A percentile compares a stretch with the other conserved stretches of the same genome.
Evolutionary conservation across 768 basidiomycete genomes (phyloP).

Genomic region (Mycena capillaripes): DNA sequence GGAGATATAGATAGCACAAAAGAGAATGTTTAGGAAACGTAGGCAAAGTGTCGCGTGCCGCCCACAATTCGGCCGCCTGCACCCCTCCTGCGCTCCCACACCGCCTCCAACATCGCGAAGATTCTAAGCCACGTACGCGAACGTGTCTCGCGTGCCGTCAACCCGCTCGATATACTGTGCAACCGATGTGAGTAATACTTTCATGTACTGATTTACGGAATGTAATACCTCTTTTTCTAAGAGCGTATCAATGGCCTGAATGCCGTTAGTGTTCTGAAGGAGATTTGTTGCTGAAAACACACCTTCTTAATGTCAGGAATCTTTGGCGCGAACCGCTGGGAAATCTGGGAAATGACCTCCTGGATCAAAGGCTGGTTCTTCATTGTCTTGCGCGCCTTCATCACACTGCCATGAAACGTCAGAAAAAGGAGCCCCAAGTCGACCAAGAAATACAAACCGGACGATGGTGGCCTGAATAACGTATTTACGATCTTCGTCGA

Average conservation of each 20-base stretch:
- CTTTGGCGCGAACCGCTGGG: constrained; percentile 91
- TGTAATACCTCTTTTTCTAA: constrained; percentile 83
- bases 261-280: constrained; percentile 30
- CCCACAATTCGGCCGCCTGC: background rate
- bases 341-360: constrained; percentile 92
- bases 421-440: background rate
- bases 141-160: constrained; percentile 88
- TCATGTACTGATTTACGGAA: background rate
- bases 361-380: constrained; percentile 93
- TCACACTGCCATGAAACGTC: constrained; percentile 68
- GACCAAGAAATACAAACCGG: constrained; percentile 58
- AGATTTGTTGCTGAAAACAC: constrained; percentile 21
- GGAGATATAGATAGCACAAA: constrained; percentile 28
- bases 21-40: constrained; percentile 60
- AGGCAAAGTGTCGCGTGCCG: constrained; percentile 62
- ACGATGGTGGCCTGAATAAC: constrained; percentile 96
- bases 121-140: constrained; percentile 4
- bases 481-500: constrained; percentile 97
- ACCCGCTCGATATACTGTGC: constrained; percentile 89
- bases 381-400: constrained; percentile 96
- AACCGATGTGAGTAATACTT: background rate
- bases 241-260: constrained; percentile 88
- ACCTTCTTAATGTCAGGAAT: constrained; percentile 98
- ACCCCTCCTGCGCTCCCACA: background rate
- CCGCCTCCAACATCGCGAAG: background rate